Base-by-base conservation (phyloP, 257 asterid species). In the Nicotiana undulata region DNA sequence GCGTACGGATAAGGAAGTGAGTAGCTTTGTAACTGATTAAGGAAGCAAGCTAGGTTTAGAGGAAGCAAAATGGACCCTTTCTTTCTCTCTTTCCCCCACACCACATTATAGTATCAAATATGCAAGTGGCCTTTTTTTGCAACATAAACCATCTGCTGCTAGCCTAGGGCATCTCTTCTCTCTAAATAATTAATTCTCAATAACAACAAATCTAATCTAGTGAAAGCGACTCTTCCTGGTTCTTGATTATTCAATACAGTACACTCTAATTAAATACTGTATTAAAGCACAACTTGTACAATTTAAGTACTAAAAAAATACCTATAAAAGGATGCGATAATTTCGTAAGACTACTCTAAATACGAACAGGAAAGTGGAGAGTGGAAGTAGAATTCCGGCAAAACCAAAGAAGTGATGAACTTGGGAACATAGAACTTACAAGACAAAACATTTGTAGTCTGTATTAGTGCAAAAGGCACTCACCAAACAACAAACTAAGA, bases 61-160 rank as follows among this genome's bases (percentile, higher is more conserved):
- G 63, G 63, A 56, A 59, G 31, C 6, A 56, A 63, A 85, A 84
- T 88, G 92, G 90, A 3, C 55, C 15, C 32, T 37, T 68, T 68
- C 16, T 68, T 24, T n/a, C 76, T 37, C 29, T 37, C 3, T 18
- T 51, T 15, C 18, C n/a, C 84, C 90, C 89, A 68, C 82, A 31
- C 26, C 46, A 51, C 34, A 40, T 56, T 37, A 68, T 63, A 29
- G 32, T 29, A 40, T 40, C 64, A 68, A 83, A 51, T 51, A 58
- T 68, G 80, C 81, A 77, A 85, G 72, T 79, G 74, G 83, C 59
- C 9, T 51, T 26, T 26, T 26, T 26, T 80, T 83, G 92, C 93
- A 86, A 93, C 97, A 93, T 85, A 91, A 83, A 90, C 72, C 87
- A 90, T 91, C 92, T 89, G 93, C 65, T 59, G 16, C 17, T 59